Evolutionary conservation across 345 rosid genomes (phyloP).

Genomic region (Moricandia arvensis): DNA sequence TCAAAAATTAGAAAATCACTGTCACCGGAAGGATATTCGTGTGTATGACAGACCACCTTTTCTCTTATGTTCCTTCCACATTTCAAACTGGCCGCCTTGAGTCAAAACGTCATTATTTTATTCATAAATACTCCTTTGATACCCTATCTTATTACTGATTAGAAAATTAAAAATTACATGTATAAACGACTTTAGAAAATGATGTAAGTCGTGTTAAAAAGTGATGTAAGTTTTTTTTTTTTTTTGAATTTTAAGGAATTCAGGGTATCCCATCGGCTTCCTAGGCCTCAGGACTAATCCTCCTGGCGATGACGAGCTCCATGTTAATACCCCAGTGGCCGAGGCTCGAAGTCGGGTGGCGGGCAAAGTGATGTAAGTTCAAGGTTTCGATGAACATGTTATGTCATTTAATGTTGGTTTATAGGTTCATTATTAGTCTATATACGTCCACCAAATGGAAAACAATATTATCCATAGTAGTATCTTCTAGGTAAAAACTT

Average conservation of each 20-base stretch:
- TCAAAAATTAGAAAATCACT: conserved; percentile 12
- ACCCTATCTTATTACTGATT: background rate
- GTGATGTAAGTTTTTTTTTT: too few species aligned
- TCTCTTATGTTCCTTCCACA: conserved; percentile 7
- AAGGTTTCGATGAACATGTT: conserved; percentile 16
- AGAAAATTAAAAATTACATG: background rate
- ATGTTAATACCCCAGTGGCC: too few species aligned
- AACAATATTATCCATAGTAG: background rate
- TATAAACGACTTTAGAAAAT: background rate
- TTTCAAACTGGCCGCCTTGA: conserved; percentile 26
- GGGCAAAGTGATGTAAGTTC: background rate
- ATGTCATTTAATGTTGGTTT: background rate
- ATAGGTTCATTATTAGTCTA: background rate
- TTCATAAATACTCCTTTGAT: background rate
- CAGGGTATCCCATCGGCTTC: too few species aligned
- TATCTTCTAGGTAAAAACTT: conserved; percentile 4
- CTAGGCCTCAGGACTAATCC: too few species aligned
- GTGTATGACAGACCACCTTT: conserved; percentile 23
- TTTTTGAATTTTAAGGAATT: too few species aligned
- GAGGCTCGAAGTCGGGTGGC: too few species aligned
- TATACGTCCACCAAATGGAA: conserved; percentile 8
- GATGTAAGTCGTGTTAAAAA: background rate
- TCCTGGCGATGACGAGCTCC: too few species aligned
- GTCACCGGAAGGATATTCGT: conserved; percentile 12
- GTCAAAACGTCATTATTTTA: conserved; percentile 13